Conservation (phyloP, 768 basidiomycete species). For the Leccinum fibrillosum region DNA sequence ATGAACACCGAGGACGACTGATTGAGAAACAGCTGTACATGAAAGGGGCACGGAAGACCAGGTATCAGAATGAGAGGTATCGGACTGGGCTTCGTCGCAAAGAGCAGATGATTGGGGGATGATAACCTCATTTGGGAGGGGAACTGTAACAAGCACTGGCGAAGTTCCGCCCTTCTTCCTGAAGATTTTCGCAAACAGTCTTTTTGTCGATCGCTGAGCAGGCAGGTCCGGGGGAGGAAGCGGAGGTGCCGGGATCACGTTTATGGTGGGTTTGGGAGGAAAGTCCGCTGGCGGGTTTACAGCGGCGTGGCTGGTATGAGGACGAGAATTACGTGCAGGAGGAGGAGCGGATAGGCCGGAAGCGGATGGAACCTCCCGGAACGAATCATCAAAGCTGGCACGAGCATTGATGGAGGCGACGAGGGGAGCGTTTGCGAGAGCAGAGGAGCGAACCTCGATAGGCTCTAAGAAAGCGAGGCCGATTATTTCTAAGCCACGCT, state of each 20-base stretch:
- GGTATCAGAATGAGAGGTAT: constrained; percentile 13
- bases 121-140: constrained; percentile 23
- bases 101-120: constrained; percentile 20
- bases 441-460: constrained; percentile 60
- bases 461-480: constrained; percentile 79
- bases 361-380: constrained; percentile 14
- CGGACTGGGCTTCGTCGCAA: constrained; percentile 16
- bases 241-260: constrained; percentile 15
- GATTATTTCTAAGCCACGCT: constrained; percentile 72
- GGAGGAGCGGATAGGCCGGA: constrained; percentile 2
- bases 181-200: constrained; percentile 69
- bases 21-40: constrained; percentile 31
- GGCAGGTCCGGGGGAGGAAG: constrained; percentile 12
- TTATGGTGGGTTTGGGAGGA: constrained; percentile 10
- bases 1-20: constrained; percentile 65
- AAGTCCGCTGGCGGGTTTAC: background rate
- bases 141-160: constrained; percentile 20
- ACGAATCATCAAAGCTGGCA: constrained; percentile 27
- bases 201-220: constrained; percentile 47
- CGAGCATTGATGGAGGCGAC: constrained; percentile 21
- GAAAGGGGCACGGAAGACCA: constrained; percentile 9
- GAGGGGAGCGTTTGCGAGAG: constrained; percentile 9
- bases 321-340: constrained; percentile 6
- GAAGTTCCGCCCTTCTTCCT: constrained; percentile 44
- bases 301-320: constrained; percentile 1